Base-by-base conservation (phyloP, 805 yeast genomes). In the Pichia cabralensis region DNA sequence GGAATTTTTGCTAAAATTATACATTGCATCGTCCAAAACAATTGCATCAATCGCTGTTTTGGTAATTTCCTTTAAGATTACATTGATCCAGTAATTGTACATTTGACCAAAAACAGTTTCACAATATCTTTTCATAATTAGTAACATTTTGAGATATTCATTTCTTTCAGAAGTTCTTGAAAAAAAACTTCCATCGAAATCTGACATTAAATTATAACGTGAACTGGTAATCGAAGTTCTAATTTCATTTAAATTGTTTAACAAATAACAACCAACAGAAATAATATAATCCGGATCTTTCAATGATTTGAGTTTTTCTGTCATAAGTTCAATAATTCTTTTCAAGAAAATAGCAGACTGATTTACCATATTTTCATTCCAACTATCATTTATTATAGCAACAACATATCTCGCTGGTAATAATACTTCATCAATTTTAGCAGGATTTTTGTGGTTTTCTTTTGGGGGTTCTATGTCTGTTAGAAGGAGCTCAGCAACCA, bases 401-500 rank as follows among this genome's bases (percentile, higher is more conserved):
- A 88, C 86, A 48, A 89, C 75, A 43, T 89, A 82, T 65, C 96
- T 76, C 1, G 96, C 89, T 15, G 97, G 97, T 75, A 84, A 89
- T 35, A 92, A 66, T 5, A 89, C 89, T 53, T 92, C 96, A 50
- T 85, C 84, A 14, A 24, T 9, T 53, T 82, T 72, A 8, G 86
- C 74, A 42, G 83, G 63, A 46, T 76, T 82, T 31, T 82, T 78
- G 23, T 92, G 84, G 27, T 79, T 82, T 17, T 94, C 80, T 19
- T 76, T 74, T 30, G 97, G 96, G 31, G 86, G 75, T 57, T 75
- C 80, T 57, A 89, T 67, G 10, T 84, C 84, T 62, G 75, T 78
- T 51, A 92, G 64, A 40, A 92, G 64, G 4, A 94, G 92, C 44
- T 79, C 86, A 14, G 86, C 79, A 30, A 85, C 80, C 55, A 85